Evolutionary conservation across 768 basidiomycete genomes (phyloP).

Genomic region (Botryobasidium botryosum): DNA sequence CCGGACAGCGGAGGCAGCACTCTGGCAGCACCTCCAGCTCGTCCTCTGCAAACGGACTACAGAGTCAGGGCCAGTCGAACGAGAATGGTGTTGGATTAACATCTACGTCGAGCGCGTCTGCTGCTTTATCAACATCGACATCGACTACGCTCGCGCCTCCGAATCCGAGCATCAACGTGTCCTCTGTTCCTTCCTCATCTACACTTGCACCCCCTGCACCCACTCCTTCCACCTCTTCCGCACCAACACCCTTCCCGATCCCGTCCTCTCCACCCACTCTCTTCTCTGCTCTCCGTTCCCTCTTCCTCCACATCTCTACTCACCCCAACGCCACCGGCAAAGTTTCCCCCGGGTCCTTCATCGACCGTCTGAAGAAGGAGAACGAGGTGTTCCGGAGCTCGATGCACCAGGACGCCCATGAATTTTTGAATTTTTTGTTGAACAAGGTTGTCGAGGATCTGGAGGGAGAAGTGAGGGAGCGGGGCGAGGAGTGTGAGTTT

Average conservation of each 20-base stretch:
- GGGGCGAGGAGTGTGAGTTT: conserved; percentile 48
- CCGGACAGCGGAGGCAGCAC: no score
- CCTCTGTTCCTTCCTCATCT: conserved; percentile 14
- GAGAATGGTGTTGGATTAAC: no score
- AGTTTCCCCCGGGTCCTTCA: conserved; percentile 76
- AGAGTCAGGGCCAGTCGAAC: no score
- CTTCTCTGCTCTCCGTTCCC: conserved; percentile 82
- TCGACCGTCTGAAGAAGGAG: conserved; percentile 82
- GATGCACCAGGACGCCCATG: conserved; percentile 97
- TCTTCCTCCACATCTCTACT: conserved; percentile 69
- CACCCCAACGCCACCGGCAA: conserved; percentile 69
- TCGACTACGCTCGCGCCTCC: conserved; percentile 8
- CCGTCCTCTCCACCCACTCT: conserved; percentile 47
- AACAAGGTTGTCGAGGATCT: conserved; percentile 91
- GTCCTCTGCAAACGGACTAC: no score
- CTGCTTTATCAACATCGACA: conserved; percentile 1
- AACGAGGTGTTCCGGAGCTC: conserved; percentile 83
- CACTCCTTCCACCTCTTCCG: conserved; percentile 18
- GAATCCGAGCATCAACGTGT: neutral
- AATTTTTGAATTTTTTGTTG: conserved; percentile 87
- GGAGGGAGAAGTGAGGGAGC: conserved; percentile 38
- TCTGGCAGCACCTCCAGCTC: no score
- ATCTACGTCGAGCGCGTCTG: conserved; percentile 9
- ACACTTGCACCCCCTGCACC: conserved; percentile 6
- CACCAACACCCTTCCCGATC: conserved; percentile 21